Conservation (phyloP, 176 grass and related monocot genomes). For the Paspalum notatum region DNA sequence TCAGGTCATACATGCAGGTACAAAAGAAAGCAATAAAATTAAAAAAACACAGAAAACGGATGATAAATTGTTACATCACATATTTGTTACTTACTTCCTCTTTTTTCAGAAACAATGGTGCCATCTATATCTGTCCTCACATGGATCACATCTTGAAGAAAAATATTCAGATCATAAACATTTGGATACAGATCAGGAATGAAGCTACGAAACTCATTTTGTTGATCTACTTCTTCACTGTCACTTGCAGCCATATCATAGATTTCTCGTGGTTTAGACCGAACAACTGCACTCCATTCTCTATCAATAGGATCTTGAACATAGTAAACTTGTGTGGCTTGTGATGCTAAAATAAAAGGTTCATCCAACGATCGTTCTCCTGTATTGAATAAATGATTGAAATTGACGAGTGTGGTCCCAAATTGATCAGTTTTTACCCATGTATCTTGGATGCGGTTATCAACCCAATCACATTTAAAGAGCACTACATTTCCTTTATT, state of each 20-base stretch:
- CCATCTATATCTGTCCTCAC: slow-evolving; percentile 10
- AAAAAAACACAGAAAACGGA: neutral
- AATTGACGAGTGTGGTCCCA: neutral
- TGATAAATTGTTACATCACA: neutral
- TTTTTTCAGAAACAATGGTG: neutral
- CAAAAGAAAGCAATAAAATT: neutral
- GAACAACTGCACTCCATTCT: neutral
- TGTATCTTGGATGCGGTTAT: neutral
- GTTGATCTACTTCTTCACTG: too few relatives aligned
- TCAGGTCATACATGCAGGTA: too few relatives aligned
- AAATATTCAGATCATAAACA: neutral
- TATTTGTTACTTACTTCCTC: neutral
- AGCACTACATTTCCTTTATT: neutral
- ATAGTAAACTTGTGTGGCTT: neutral
- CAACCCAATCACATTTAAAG: slow-evolving; percentile 14
- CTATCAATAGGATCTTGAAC: neutral
- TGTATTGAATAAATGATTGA: neutral
- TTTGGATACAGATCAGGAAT: neutral
- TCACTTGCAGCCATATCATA: neutral
- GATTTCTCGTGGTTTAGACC: neutral
- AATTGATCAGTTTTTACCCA: neutral
- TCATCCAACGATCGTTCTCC: neutral
- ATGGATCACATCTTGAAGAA: neutral
- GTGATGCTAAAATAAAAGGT: neutral
- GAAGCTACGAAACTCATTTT: neutral